phyloP scores from a whole-genome alignment of 495 filamentous ascomycete genomes.

The Immersiella caudata region DNA sequence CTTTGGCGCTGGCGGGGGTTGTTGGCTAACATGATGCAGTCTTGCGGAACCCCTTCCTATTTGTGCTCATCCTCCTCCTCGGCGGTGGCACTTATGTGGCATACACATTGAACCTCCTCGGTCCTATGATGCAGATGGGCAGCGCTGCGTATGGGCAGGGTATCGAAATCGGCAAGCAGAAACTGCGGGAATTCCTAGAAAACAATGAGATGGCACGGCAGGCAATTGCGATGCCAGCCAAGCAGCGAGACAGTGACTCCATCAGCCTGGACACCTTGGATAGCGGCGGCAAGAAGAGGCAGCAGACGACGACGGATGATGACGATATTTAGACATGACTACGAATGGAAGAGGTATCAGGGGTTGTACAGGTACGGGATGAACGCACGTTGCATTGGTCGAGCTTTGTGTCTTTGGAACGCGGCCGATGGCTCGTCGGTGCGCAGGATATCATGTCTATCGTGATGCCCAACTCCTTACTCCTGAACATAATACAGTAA shows the following conservation, averaged over 20 bases:
- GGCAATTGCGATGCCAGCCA: slow-evolving; percentile 70
- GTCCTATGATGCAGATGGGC: slow-evolving; percentile 91
- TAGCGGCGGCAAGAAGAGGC: slow-evolving; percentile 59
- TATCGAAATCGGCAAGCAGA: slow-evolving; percentile 84
- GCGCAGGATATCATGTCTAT: slow-evolving; percentile 29
- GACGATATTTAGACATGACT: slow-evolving; percentile 46
- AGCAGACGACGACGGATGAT: slow-evolving; percentile 40
- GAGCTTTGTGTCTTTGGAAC: not conserved
- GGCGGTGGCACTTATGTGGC: slow-evolving; percentile 81
- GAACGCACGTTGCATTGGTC: slow-evolving; percentile 16
- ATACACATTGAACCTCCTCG: slow-evolving; percentile 91
- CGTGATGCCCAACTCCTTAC: slow-evolving; percentile 28
- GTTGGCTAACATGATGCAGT: slow-evolving; percentile 61
- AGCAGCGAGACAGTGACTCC: slow-evolving; percentile 42
- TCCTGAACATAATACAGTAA: slow-evolving; percentile 21
- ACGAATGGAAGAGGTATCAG: not conserved
- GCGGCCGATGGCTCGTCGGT: not conserved
- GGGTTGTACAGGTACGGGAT: not conserved
- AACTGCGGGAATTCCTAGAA: slow-evolving; percentile 83
- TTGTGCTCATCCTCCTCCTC: slow-evolving; percentile 79
- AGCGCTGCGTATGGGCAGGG: slow-evolving; percentile 87
- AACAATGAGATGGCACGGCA: slow-evolving; percentile 76
- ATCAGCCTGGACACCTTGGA: slow-evolving; percentile 64
- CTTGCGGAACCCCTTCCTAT: slow-evolving; percentile 88
- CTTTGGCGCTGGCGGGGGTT: not conserved